These are phyloP conservation scores for Phytopythium kandeliae DNA, from an alignment of 352 stramenopile genomes.

Conservation along the genomic window DNA sequence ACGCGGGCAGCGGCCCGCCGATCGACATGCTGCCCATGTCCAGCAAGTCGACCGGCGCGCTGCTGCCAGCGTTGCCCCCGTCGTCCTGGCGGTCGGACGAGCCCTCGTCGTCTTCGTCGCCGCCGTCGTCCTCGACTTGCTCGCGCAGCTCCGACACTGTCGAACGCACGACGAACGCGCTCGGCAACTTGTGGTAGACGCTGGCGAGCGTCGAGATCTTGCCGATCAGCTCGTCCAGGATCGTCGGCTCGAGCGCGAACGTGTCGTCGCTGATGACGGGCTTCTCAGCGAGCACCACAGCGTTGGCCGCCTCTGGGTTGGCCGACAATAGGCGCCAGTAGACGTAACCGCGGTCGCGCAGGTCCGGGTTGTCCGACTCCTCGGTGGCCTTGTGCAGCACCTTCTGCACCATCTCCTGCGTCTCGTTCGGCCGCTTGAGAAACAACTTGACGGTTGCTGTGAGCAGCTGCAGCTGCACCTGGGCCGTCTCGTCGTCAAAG, in stretches of 20 bases:
- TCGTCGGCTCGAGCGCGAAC: slow-evolving; percentile 90
- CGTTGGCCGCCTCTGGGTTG: slow-evolving; percentile 97
- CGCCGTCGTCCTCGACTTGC: slow-evolving; percentile 52
- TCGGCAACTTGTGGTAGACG: slow-evolving; percentile 97
- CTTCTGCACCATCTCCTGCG: slow-evolving; percentile 96
- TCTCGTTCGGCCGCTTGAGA: slow-evolving; percentile 93
- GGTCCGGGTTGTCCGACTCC: slow-evolving; percentile 97
- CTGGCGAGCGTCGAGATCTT: slow-evolving; percentile 97
- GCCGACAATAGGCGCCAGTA: slow-evolving; percentile 99
- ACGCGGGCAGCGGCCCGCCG: slow-evolving; percentile 34
- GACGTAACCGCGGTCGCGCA: slow-evolving; percentile 98
- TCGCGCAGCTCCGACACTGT: slow-evolving; percentile 72
- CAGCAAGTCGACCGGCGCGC: slow-evolving; percentile 58
- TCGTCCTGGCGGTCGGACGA: slow-evolving; percentile 53
- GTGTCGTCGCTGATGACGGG: slow-evolving; percentile 99
- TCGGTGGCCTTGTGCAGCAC: slow-evolving; percentile 98
- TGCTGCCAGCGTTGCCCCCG: slow-evolving; percentile 16
- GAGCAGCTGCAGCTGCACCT: slow-evolving; percentile 97
- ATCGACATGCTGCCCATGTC: slow-evolving; percentile 86
- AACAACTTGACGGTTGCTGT: slow-evolving; percentile 99
- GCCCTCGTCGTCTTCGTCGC: slow-evolving; percentile 55
- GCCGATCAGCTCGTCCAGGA: slow-evolving; percentile 95
- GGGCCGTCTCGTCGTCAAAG: slow-evolving; percentile 96
- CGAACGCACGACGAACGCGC: slow-evolving; percentile 79
- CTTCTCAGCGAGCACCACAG: slow-evolving; percentile 97